Base-by-base conservation (phyloP, 1,139 yeast species). In the Pichia sp. region DNA sequence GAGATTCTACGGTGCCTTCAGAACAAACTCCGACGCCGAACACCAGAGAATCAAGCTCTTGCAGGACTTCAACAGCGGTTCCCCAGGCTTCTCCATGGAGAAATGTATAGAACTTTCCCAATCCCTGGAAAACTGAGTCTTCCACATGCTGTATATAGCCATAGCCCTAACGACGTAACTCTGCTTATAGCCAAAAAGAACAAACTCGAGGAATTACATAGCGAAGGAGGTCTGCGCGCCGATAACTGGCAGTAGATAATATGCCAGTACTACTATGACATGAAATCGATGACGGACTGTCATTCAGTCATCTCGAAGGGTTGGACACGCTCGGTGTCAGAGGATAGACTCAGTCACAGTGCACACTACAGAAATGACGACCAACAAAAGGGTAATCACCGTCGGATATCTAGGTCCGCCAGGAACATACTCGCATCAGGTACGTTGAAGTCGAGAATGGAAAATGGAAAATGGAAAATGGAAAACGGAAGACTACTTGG, bases 371-470 rank as follows among this genome's bases (percentile, higher is more conserved):
- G 17, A 46, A 29, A 24, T 10, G 20, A 49, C 34, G 17, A 8
- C 29, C 12, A 24, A 38, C 14, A n/a, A 24, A 6, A 41, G 16
- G 27, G 38, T 20, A 8, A 60, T 64, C 53, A 72, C 65, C 56
- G 85, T 88, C 8, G 90, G 90, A 6, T 92, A 80, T 65, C 70
- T 92, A 51, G 98, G 98, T 0, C 98, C 98, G 0, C 75, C 75
- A 52, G 97, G 97, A 1, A 91, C 97, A 0, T 92, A 90, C 68
- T 87, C 97, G 2, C 96, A 91, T 63, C 95, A 89, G 70, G 51
- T 49, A 49, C 12, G 51, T 49, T 12, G 9, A 16, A 17, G 2
- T 33, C 9, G n/a, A 17, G 36, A 6, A 10, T 29, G n/a, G 24
- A 8, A 34, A 17, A n/a, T 8, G 16, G 4, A 43, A 20, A 31